Evolutionary conservation across 2,329 filamentous ascomycete species (phyloP).

Genomic region (Aspergillus sp.): DNA sequence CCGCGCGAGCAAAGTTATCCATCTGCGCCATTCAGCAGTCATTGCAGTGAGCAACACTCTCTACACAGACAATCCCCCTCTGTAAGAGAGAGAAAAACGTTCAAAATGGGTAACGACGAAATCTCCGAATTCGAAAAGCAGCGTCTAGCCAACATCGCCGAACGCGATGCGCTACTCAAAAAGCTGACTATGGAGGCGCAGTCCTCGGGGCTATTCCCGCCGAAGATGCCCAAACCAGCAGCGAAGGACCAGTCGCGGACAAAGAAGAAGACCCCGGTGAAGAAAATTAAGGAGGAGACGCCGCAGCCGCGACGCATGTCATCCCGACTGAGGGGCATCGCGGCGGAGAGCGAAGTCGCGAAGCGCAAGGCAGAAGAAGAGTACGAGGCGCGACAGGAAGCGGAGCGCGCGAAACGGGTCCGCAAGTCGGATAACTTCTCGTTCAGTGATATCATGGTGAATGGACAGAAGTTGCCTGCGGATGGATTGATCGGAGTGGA

Average conservation of each 20-base stretch:
- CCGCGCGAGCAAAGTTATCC: not conserved
- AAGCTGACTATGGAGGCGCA: conserved; percentile 70
- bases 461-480: conserved; percentile 71
- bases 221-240: conserved; percentile 52
- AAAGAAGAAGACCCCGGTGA: conserved; percentile 49
- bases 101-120: conserved; percentile 43
- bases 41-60: not conserved
- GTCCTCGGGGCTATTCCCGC: conserved; percentile 66
- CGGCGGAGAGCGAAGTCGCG: conserved; percentile 66
- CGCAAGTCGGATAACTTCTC: conserved; percentile 68
- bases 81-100: not conserved
- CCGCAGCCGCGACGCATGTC: conserved; percentile 60
- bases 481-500: conserved; percentile 64
- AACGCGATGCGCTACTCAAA: conserved; percentile 79
- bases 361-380: conserved; percentile 70
- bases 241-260: conserved; percentile 51
- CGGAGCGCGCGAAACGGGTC: conserved; percentile 62
- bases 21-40: not conserved
- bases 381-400: conserved; percentile 57
- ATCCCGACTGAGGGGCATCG: conserved; percentile 62
- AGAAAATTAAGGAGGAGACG: conserved; percentile 64
- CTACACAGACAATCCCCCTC: not conserved
- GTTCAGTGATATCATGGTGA: conserved; percentile 75
- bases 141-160: conserved; percentile 80
- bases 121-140: conserved; percentile 86